Evolutionary conservation across 805 yeast genomes (phyloP), one percentile per base, ranked within the genome.

Genomic region (Cyberlindnera maclurae): DNA sequence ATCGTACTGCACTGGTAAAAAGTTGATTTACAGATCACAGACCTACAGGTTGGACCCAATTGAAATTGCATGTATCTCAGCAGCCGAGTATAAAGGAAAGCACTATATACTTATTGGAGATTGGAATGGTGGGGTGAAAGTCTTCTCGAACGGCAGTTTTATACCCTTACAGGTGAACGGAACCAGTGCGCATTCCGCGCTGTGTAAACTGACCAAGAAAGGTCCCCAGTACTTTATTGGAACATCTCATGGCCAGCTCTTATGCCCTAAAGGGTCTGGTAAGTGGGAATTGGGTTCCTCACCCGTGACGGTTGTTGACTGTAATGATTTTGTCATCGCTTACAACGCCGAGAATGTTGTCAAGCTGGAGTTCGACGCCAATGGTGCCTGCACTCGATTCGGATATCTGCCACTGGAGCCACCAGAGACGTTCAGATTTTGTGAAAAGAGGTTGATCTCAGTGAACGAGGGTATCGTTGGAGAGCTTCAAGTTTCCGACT

Each of bases 161-260:
- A 42, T 30, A 15, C 44, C 35, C 28, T 4, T 18, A 4, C 12
- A 45, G 2, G 20, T 29, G 20, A 39, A 38, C 12, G 27, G 41
- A 4, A 40, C 42, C 3, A 12, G 43, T 8, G 47, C 53, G 1
- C 38, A 47, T 3, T 45, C 43, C 26, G 24, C 8, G 24, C 8
- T 20, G 24, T 54, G 55, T 7, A 48, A 45, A 1, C 15, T 47
- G 10, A 35, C 49, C 12, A 54, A 54, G 24, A 37, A 28, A 4
- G 1, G 41, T 7, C 29, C 17, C 0, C 15, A 38, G 3, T 51
- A 40, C 18, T 9, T 51, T 9, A 27, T 38, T 33, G 59, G 59
- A 12, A 54, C 51, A 32, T 50, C 52, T 10, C 47, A 54, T 34
- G 59, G 59, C 5, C 39, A 47, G 11, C 32, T 53, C 3, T 15